A percentile compares a stretch with the other conserved stretches of the same genome.
phyloP scores from a whole-genome alignment of 208 protist genomes.

The Phytomonas serpens region DNA sequence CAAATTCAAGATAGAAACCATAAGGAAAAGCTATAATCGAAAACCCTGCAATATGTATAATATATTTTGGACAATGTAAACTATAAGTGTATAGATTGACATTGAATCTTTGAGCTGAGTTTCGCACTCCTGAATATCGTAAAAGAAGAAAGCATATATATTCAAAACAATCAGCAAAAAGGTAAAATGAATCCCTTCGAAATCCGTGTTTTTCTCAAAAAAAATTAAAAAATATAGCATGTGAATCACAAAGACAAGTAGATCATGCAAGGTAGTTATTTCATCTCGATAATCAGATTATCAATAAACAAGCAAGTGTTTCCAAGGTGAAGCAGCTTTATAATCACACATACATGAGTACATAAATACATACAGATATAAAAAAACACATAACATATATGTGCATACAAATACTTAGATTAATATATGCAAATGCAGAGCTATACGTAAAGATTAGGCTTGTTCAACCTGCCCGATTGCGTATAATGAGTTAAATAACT shows the following conservation, averaged over 20 bases:
- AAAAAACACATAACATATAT: slow-evolving; percentile 5
- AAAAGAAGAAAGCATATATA: neutral
- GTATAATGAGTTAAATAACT: neutral
- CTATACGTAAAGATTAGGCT: neutral
- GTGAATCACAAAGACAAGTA: neutral
- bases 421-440: slow-evolving; percentile 12
- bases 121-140: neutral
- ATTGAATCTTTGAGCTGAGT: neutral
- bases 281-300: neutral
- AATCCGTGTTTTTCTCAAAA: neutral
- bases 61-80: neutral
- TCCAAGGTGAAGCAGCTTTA: neutral
- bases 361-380: slow-evolving; percentile 7
- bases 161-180: neutral
- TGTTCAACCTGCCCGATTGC: neutral
- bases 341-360: neutral
- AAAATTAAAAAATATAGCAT: neutral
- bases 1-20: neutral
- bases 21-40: neutral
- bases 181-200: neutral
- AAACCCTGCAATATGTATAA: neutral
- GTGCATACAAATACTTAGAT: slow-evolving; percentile 1
- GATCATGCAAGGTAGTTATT: neutral
- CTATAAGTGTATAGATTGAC: neutral
- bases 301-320: neutral